Percentiles rank a stretch among this genome's conserved stretches.
These are phyloP conservation scores for Debaryomyces nepalensis DNA, from an alignment of 1,139 yeast species.

Conservation along the genomic window DNA sequence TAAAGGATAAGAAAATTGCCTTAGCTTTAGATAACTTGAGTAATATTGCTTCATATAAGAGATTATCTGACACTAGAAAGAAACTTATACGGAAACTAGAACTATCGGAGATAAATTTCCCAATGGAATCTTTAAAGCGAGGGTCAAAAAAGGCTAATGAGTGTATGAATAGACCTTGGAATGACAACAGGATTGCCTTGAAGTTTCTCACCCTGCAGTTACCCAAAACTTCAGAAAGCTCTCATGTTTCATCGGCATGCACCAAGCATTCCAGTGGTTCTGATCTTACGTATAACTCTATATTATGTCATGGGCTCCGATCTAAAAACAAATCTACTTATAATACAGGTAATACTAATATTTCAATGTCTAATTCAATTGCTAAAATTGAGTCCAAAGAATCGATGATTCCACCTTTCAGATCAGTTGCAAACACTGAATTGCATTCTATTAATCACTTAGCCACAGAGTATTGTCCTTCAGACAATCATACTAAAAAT, in stretches of 20 bases:
- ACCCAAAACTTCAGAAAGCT: background rate
- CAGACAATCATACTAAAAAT: too few relatives aligned
- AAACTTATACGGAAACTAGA: background rate
- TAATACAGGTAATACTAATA: slow-evolving; percentile 3
- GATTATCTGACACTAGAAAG: background rate
- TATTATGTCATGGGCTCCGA: background rate
- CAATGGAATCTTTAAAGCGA: background rate
- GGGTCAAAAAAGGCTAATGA: background rate
- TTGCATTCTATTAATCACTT: background rate
- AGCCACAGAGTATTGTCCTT: background rate
- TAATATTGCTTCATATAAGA: background rate
- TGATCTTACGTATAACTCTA: background rate
- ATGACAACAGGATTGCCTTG: background rate
- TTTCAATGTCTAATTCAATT: slow-evolving; percentile 5
- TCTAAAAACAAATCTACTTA: background rate
- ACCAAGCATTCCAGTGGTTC: background rate
- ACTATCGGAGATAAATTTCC: background rate
- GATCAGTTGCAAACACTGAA: background rate
- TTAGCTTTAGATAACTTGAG: slow-evolving; percentile 4
- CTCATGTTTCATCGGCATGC: background rate
- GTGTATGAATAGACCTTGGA: background rate
- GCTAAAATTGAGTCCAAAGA: background rate
- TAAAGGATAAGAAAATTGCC: background rate
- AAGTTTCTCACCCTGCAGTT: background rate
- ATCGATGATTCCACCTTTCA: background rate